These are phyloP conservation scores for Eucalyptus caleyi DNA, from an alignment of 345 rosid genomes.

Conservation along the genomic window DNA sequence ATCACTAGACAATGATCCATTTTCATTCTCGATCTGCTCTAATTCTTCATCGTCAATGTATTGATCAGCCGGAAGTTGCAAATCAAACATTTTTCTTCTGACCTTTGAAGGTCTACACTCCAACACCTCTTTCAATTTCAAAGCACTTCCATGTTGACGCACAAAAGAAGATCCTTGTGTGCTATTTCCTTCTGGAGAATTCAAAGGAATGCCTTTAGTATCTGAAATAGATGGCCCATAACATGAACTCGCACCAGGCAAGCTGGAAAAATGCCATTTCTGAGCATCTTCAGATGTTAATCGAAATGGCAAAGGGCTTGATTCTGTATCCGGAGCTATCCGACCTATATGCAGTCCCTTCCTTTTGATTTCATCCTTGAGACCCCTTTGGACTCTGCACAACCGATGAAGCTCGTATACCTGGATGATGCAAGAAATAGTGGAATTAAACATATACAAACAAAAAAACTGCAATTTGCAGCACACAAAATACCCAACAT, in stretches of 20 bases:
- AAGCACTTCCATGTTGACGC: conserved; percentile 34
- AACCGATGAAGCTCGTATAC: conserved; percentile 63
- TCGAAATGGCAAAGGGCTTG: conserved; percentile 48
- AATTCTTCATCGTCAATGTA: conserved; percentile 53
- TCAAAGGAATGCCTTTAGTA: conserved; percentile 26
- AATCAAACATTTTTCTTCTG: conserved; percentile 73
- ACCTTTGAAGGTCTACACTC: conserved; percentile 66
- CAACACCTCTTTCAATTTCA: conserved; percentile 41
- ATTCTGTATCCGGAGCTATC: conserved; percentile 24
- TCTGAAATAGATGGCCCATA: conserved; percentile 38
- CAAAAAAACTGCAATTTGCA: neutral
- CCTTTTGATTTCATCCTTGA: conserved; percentile 57
- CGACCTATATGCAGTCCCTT: conserved; percentile 28
- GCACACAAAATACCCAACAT: neutral
- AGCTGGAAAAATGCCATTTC: conserved; percentile 57
- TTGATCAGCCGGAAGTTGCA: conserved; percentile 72
- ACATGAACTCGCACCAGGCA: conserved; percentile 37
- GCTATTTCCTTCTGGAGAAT: conserved; percentile 37
- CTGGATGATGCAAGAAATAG: conserved; percentile 13
- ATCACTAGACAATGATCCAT: conserved; percentile 19
- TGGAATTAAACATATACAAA: neutral
- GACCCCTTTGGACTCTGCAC: conserved; percentile 46
- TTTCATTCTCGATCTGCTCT: conserved; percentile 13
- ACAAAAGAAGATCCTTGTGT: conserved; percentile 38
- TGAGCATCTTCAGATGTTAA: conserved; percentile 42